These are phyloP conservation scores for Collybiopsis luxurians DNA, from an alignment of 768 basidiomycete genomes.

Conservation along the genomic window DNA sequence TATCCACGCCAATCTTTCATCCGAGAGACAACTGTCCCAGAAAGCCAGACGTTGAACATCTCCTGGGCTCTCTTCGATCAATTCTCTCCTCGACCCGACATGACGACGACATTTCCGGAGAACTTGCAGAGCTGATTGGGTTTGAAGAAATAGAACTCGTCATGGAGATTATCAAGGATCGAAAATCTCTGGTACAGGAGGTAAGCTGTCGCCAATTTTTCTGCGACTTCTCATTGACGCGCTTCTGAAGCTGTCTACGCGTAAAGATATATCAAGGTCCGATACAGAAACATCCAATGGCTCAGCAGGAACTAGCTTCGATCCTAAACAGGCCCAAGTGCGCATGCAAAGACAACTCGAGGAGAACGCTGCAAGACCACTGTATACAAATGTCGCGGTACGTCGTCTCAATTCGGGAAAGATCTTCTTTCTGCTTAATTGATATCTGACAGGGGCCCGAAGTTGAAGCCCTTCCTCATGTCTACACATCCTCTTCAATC, in stretches of 20 bases:
- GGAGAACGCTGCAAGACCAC: constrained; percentile 61
- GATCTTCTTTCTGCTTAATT: background rate
- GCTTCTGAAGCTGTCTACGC: background rate
- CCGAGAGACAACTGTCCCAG: constrained; percentile 12
- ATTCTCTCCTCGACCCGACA: constrained; percentile 48
- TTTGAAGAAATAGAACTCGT: constrained; percentile 82
- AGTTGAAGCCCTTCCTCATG: constrained; percentile 76
- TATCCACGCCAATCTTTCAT: background rate
- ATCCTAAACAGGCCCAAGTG: constrained; percentile 45
- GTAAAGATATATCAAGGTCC: background rate
- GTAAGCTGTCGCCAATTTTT: constrained; percentile 32
- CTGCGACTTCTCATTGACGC: background rate
- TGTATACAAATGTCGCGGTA: constrained; percentile 59
- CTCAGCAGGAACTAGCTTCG: constrained; percentile 23
- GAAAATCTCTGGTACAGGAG: constrained; percentile 44
- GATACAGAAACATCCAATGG: background rate
- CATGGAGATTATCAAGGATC: constrained; percentile 62
- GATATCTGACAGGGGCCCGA: constrained; percentile 39
- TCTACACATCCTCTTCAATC: constrained; percentile 72
- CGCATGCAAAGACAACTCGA: constrained; percentile 62
- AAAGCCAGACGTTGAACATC: constrained; percentile 22
- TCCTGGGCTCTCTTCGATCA: constrained; percentile 27
- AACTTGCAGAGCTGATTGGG: constrained; percentile 78
- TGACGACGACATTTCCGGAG: constrained; percentile 73
- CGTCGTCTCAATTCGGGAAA: constrained; percentile 11